Conservation (phyloP, 2,329 filamentous ascomycete species). For the Chrysosporium keratinophilum region DNA sequence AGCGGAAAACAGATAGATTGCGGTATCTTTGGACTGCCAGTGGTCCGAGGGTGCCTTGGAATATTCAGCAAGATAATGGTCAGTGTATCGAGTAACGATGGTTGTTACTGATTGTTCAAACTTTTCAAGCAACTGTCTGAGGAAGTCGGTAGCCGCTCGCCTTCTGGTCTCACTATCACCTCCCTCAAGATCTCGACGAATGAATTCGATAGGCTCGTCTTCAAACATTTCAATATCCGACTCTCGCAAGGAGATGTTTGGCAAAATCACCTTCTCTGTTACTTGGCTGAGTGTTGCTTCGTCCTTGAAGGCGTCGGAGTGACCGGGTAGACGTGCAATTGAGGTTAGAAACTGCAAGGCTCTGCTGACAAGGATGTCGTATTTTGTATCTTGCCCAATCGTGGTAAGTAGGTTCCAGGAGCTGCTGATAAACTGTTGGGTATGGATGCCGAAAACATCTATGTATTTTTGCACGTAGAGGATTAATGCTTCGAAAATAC, state of each 20-base stretch:
- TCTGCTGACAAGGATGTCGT: constrained; percentile 88
- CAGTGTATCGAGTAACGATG: constrained; percentile 79
- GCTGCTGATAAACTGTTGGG: constrained; percentile 74
- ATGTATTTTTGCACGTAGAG: constrained; percentile 92
- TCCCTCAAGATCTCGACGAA: constrained; percentile 85
- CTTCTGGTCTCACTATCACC: constrained; percentile 91
- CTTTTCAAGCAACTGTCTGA: constrained; percentile 76
- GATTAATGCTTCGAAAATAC: constrained; percentile 82
- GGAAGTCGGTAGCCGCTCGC: constrained; percentile 86
- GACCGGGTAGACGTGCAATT: constrained; percentile 64
- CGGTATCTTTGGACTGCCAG: constrained; percentile 97
- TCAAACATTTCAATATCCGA: constrained; percentile 94
- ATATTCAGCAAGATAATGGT: constrained; percentile 68
- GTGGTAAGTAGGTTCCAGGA: constrained; percentile 86
- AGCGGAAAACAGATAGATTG: constrained; percentile 91
- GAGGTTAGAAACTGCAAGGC: constrained; percentile 90
- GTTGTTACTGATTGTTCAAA: constrained; percentile 77
- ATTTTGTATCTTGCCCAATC: constrained; percentile 78
- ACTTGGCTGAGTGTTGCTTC: constrained; percentile 71
- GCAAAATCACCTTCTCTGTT: constrained; percentile 89
- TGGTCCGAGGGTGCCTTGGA: constrained; percentile 57
- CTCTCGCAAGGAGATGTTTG: constrained; percentile 82
- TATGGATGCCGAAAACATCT: constrained; percentile 75
- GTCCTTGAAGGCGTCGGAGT: constrained; percentile 77
- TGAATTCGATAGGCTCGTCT: constrained; percentile 98